Evolutionary conservation across 163 green algal genomes (phyloP).

Genomic region (Prototheca cutis): DNA sequence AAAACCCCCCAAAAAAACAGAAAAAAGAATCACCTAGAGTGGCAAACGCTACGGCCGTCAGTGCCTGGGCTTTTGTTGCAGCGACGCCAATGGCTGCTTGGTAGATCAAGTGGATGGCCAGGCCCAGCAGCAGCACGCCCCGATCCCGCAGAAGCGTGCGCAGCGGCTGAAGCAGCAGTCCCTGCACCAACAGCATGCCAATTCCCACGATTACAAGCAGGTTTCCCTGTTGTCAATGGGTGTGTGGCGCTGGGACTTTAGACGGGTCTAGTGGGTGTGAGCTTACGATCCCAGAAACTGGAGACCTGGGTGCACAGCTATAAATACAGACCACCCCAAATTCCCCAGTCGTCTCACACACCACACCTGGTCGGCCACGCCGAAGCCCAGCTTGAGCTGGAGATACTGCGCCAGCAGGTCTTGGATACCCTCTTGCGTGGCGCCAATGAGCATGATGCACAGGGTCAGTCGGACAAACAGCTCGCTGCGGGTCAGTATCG

Average conservation of each 20-base stretch:
- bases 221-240: too few relatives aligned
- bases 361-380: slow-evolving; percentile 36
- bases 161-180: slow-evolving; percentile 32
- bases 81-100: slow-evolving; percentile 30
- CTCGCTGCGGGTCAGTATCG: slow-evolving; percentile 29
- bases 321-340: too few relatives aligned
- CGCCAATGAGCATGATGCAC: slow-evolving; percentile 25
- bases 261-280: too few relatives aligned
- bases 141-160: slow-evolving; percentile 25
- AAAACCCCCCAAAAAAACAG: too few relatives aligned
- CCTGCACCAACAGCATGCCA: slow-evolving; percentile 35
- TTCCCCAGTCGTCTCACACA: too few relatives aligned
- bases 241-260: too few relatives aligned
- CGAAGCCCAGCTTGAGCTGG: slow-evolving; percentile 56
- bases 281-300: too few relatives aligned
- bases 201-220: slow-evolving; percentile 37
- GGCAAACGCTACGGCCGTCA: slow-evolving; percentile 32
- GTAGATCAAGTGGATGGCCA: slow-evolving; percentile 23
- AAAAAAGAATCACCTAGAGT: slow-evolving; percentile 32
- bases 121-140: slow-evolving; percentile 28
- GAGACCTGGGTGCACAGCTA: too few relatives aligned
- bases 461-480: slow-evolving; percentile 39
- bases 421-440: slow-evolving; percentile 46
- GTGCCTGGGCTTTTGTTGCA: slow-evolving; percentile 20
- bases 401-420: slow-evolving; percentile 68